phyloP scores from a whole-genome alignment of 2,329 filamentous ascomycete genomes.

The Didymella glomerata region DNA sequence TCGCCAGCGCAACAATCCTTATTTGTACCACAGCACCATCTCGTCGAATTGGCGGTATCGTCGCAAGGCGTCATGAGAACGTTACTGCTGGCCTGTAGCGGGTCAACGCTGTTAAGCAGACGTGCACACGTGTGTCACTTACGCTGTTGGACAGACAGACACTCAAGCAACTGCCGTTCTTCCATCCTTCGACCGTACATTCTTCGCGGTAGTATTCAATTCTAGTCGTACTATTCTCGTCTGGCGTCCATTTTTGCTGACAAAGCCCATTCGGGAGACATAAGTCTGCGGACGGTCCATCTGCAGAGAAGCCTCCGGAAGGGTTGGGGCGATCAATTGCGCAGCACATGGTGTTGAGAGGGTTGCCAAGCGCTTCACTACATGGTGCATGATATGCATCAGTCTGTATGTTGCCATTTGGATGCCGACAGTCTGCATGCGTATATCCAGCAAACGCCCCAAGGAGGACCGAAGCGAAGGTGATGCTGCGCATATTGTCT shows the following conservation, averaged over 20 bases:
- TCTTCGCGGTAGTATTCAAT: constrained; percentile 10
- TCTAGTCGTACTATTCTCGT: background rate
- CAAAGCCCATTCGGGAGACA: constrained; percentile 15
- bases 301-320: background rate
- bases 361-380: constrained; percentile 2
- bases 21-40: constrained; percentile 14
- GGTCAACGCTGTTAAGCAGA: background rate
- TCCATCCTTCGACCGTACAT: constrained; percentile 9
- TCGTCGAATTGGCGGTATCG: constrained; percentile 10
- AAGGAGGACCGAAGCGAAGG: background rate
- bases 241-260: background rate
- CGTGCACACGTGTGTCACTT: background rate
- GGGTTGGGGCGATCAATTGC: constrained; percentile 9
- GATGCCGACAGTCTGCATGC: constrained; percentile 11
- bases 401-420: constrained; percentile 13
- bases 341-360: constrained; percentile 20
- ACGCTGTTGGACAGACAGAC: constrained; percentile 15
- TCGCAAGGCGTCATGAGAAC: constrained; percentile 12
- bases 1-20: constrained; percentile 11
- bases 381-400: constrained; percentile 14
- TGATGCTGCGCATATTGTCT: background rate
- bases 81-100: background rate
- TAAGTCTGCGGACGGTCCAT: constrained; percentile 2
- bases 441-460: background rate
- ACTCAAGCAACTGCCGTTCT: constrained; percentile 11